Evolutionary conservation across 805 yeast species (phyloP).

Genomic region (Lipomyces japonicus): DNA sequence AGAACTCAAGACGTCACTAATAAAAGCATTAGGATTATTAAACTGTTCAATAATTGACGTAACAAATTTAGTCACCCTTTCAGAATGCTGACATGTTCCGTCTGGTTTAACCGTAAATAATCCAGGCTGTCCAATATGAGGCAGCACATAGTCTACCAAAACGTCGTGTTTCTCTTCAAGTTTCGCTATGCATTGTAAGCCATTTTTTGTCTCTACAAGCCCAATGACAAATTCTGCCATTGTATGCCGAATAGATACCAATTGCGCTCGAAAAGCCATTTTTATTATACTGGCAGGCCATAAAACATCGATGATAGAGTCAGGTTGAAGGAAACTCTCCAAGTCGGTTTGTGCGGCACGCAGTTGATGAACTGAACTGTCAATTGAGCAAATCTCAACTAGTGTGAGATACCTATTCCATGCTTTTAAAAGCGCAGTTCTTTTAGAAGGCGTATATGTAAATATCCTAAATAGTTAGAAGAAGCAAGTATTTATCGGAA

Average conservation of each 20-base stretch:
- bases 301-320: constrained; percentile 7
- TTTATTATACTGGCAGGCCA: constrained; percentile 11
- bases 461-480: constrained; percentile 4
- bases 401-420: constrained; percentile 76
- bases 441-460: neutral
- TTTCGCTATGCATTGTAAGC: neutral
- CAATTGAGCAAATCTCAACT: constrained; percentile 76
- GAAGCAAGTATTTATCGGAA: neutral
- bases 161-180: constrained; percentile 4
- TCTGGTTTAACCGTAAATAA: constrained; percentile 5
- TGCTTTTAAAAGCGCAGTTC: constrained; percentile 40
- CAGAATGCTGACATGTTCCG: constrained; percentile 34
- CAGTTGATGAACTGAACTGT: constrained; percentile 81
- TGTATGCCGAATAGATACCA: constrained; percentile 14
- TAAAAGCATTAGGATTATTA: constrained; percentile 1
- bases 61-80: constrained; percentile 20
- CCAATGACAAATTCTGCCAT: constrained; percentile 13
- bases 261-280: constrained; percentile 15
- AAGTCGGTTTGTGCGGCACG: constrained; percentile 7
- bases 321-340: constrained; percentile 1
- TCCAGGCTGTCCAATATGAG: constrained; percentile 13
- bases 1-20: constrained; percentile 1
- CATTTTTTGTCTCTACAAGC: neutral
- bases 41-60: constrained; percentile 19
- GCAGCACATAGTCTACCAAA: constrained; percentile 4